A percentile compares a stretch with the other conserved stretches of the same genome.
phyloP scores from a whole-genome alignment of 78 protist species.

The Dictyostelium firmibasis region DNA sequence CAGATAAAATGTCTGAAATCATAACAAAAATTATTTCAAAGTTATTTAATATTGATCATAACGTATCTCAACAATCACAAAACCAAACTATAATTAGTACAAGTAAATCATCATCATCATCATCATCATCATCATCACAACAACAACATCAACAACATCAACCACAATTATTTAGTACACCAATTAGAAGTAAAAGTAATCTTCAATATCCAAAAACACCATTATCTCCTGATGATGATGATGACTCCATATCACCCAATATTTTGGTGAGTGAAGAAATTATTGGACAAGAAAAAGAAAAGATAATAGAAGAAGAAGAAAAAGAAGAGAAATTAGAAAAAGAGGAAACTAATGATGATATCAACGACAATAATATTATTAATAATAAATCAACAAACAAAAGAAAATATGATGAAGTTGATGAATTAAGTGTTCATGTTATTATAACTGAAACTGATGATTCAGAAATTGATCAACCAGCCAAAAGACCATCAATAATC shows the following conservation, averaged over 20 bases:
- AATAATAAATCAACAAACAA: neutral
- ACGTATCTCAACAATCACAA: neutral
- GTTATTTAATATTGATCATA: neutral
- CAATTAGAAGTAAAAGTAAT: neutral
- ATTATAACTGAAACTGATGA: neutral
- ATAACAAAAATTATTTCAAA: neutral
- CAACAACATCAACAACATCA: neutral
- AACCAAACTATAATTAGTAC: neutral
- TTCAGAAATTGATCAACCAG: constrained; percentile 14
- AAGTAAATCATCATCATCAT: neutral
- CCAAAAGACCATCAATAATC: neutral
- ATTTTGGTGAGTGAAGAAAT: neutral
- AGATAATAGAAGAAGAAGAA: neutral
- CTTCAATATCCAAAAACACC: constrained; percentile 11
- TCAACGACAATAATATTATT: neutral
- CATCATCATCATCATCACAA: neutral
- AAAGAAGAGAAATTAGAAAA: neutral
- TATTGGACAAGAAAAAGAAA: neutral
- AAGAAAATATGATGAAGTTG: neutral
- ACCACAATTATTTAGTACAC: neutral
- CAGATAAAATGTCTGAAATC: constrained; percentile 6
- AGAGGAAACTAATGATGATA: neutral
- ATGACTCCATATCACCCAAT: neutral
- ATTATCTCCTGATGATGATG: neutral
- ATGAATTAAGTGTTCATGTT: neutral